Evolutionary conservation across 2,329 filamentous ascomycete genomes (phyloP).

Genomic region (Hypoxylon sp.): DNA sequence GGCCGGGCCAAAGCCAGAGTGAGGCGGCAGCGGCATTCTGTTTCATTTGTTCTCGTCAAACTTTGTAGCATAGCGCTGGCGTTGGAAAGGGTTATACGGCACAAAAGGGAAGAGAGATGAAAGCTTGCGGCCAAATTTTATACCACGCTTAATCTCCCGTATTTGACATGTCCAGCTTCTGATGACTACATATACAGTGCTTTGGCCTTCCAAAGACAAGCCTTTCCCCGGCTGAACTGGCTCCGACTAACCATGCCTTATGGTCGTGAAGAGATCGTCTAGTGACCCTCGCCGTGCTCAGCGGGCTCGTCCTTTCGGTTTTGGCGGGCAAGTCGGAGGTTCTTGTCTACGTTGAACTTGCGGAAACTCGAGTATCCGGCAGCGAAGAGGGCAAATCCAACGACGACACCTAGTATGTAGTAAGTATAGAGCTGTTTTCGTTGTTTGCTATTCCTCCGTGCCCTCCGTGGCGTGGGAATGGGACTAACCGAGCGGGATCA

Average conservation of each 20-base stretch:
- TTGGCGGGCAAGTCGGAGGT: conserved; percentile 84
- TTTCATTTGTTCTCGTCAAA: conserved; percentile 35
- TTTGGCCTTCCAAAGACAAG: conserved; percentile 33
- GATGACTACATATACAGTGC: conserved; percentile 43
- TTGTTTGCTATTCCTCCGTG: not conserved
- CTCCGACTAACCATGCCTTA: conserved; percentile 23
- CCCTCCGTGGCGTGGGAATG: conserved; percentile 45
- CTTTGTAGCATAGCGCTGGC: conserved; percentile 46
- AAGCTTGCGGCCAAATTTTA: conserved; percentile 38
- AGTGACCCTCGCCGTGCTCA: conserved; percentile 52
- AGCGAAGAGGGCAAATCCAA: conserved; percentile 82
- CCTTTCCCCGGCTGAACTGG: conserved; percentile 15
- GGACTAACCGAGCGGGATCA: conserved; percentile 90
- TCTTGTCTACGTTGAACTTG: conserved; percentile 91
- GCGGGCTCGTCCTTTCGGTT: conserved; percentile 52
- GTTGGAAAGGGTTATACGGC: conserved; percentile 37
- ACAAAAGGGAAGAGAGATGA: conserved; percentile 32
- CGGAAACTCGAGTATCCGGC: conserved; percentile 81
- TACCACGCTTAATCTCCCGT: conserved; percentile 39
- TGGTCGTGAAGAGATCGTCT: conserved; percentile 32
- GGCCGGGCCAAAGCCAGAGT: conserved; percentile 85
- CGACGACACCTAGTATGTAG: conserved; percentile 74
- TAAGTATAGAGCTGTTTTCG: conserved; percentile 5
- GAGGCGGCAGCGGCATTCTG: conserved; percentile 44
- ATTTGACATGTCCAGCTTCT: conserved; percentile 36